phyloP scores from a whole-genome alignment of 805 yeast species.

The Metschnikowia henanensis region DNA sequence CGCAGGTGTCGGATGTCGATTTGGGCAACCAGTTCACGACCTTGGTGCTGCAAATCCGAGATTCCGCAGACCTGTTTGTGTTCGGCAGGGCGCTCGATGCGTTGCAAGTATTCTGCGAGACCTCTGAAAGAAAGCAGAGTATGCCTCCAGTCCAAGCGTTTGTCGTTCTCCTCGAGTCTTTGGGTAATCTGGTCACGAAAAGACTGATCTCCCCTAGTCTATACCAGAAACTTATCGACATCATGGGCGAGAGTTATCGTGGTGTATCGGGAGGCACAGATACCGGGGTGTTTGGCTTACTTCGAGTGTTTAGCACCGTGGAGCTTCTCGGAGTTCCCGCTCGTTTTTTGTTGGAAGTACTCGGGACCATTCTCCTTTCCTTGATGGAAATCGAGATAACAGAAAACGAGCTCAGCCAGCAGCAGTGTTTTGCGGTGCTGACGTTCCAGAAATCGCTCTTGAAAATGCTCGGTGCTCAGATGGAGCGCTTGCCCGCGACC shows the following conservation, averaged over 20 bases:
- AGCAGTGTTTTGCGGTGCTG: constrained; percentile 17
- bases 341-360: constrained; percentile 7
- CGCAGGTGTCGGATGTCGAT: constrained; percentile 35
- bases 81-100: constrained; percentile 25
- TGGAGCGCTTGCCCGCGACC: constrained; percentile 37
- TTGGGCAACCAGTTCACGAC: constrained; percentile 28
- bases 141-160: constrained; percentile 24
- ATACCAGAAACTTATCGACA: constrained; percentile 8
- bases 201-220: constrained; percentile 4
- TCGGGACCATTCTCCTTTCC: constrained; percentile 13
- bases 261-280: constrained; percentile 1
- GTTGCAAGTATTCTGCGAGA: constrained; percentile 19
- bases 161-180: constrained; percentile 16
- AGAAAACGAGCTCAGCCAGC: constrained; percentile 17
- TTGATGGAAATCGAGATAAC: constrained; percentile 7
- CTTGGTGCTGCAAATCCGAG: constrained; percentile 25
- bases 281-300: constrained; percentile 9
- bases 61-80: constrained; percentile 25
- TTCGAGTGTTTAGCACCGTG: constrained; percentile 6
- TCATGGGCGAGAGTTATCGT: constrained; percentile 9
- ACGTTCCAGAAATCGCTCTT: constrained; percentile 12
- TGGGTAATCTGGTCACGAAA: not conserved
- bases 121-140: constrained; percentile 14
- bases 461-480: constrained; percentile 25
- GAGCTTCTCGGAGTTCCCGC: constrained; percentile 7